Evolutionary conservation across 257 asterid genomes (phyloP), one percentile per base, ranked within the genome.

Genomic region (Lycium ferocissimum): DNA sequence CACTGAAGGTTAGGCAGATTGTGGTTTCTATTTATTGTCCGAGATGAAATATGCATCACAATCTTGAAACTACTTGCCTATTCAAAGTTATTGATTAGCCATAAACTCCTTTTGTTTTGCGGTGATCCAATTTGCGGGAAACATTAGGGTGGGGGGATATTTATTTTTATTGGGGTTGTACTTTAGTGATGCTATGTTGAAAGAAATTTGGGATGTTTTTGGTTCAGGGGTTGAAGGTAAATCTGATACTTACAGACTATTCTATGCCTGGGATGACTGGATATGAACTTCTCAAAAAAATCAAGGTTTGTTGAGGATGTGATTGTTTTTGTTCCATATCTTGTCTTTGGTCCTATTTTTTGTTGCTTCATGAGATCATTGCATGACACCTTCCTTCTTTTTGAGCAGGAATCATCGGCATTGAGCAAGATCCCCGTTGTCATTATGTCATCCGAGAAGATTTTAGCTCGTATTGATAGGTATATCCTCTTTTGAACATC

Each of bases 251-350:
- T 86, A 93, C 98, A 6, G 98, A 95, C 85, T 95, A 95, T 79
- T 95, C 98, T n/a, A 95, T 95, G 99, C 99, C 99, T 89, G 99
- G 95, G 79, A 95, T 95, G 99, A 94, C 98, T 45, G 99, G 99
- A 53, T 95, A 91, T 90, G 99, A 95, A 49, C 98, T 95, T 56
- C 97, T 95, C 9, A 93, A 95, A 86, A 93, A 87, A 93, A 93
- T 95, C 5, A 95, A 95, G 99, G 98, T 93, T 72, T 8, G 93
- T 89, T 70, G 15, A 13, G 3, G 1, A 78, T 15, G 12, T 8
- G 33, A 9, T 35, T 14, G 12, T 9, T 15, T n/a, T 14, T 4
- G 82, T 13, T 76, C 18, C n/a, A 17, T 76, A 17, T 37, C 59
- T 35, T 83, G 20, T 43, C 33, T 40, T 0, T 11, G 45, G 9